Conservation (phyloP, 2,329 filamentous ascomycete species). For the Monosporascus sp. region DNA sequence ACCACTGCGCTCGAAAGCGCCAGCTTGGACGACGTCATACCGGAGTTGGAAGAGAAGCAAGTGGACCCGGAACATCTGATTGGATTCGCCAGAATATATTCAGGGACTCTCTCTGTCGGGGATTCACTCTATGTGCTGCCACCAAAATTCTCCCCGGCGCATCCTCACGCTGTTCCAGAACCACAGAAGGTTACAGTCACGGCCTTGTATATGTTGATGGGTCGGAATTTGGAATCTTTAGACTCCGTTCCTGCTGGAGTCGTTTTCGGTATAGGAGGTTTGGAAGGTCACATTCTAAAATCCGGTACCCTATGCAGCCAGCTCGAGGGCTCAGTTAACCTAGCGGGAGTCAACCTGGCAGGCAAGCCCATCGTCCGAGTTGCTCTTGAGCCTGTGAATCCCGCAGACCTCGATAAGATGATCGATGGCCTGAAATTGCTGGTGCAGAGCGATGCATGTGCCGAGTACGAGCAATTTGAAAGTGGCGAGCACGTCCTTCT, state of each 20-base stretch:
- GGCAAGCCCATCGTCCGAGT: constrained; percentile 92
- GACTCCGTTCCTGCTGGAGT: constrained; percentile 85
- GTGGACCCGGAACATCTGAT: constrained; percentile 82
- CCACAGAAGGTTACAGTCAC: constrained; percentile 81
- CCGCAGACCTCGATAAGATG: constrained; percentile 90
- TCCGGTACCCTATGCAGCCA: constrained; percentile 90
- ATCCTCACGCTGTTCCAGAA: constrained; percentile 64
- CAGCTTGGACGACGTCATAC: constrained; percentile 49
- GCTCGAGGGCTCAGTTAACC: constrained; percentile 78
- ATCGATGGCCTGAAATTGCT: constrained; percentile 80
- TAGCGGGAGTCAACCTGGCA: constrained; percentile 75
- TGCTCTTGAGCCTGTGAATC: constrained; percentile 88
- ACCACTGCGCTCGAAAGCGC: constrained; percentile 56
- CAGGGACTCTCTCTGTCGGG: constrained; percentile 81
- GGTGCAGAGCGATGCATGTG: constrained; percentile 92
- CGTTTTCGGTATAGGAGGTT: constrained; percentile 88
- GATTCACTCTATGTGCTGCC: constrained; percentile 87
- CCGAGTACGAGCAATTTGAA: constrained; percentile 87
- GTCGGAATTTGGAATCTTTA: constrained; percentile 76
- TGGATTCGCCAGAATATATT: constrained; percentile 91
- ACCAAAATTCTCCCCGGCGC: constrained; percentile 85
- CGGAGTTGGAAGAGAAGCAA: constrained; percentile 49
- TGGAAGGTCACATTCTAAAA: constrained; percentile 92
- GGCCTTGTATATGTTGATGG: constrained; percentile 93
- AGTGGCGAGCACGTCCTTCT: constrained; percentile 93